Percentiles rank a stretch among this genome's conserved stretches.
phyloP scores from a whole-genome alignment of 75 land plant species.

The Pinus taeda region DNA sequence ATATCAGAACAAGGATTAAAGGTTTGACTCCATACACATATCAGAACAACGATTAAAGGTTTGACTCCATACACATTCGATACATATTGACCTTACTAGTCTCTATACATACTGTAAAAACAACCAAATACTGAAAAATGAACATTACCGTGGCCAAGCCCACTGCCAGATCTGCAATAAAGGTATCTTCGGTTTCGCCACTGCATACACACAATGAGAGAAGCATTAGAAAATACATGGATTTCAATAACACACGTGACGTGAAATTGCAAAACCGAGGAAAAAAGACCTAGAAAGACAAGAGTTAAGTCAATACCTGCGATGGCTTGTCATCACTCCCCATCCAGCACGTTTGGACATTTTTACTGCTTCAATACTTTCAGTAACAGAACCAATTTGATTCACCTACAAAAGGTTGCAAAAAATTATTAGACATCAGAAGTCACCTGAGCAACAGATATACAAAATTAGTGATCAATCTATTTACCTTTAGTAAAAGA shows the following conservation, averaged over 20 bases:
- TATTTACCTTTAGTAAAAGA: conserved; percentile 77
- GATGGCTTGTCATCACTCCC: conserved; percentile 99
- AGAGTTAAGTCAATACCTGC: conserved; percentile 44
- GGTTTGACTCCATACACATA: no score
- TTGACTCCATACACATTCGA: no score
- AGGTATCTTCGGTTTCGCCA: conserved; percentile 99
- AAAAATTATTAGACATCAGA: background rate
- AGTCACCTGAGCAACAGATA: background rate
- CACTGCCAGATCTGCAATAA: conserved; percentile 98
- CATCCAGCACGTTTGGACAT: conserved; percentile 97
- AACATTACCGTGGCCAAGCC: conserved; percentile 87
- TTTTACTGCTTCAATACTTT: conserved; percentile 98
- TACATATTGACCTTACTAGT: no score
- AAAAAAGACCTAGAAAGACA: background rate
- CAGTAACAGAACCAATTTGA: conserved; percentile 96
- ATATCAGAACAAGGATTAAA: no score
- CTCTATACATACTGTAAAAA: no score
- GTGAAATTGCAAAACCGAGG: background rate
- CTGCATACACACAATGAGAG: conserved; percentile 24
- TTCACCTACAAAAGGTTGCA: conserved; percentile 53
- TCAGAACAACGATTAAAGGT: no score
- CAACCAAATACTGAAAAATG: background rate
- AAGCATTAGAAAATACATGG: background rate
- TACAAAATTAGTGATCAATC: background rate
- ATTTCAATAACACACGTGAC: background rate